Base-by-base conservation (phyloP, 2,329 filamentous ascomycete species). In the Leptographium wingfieldii region DNA sequence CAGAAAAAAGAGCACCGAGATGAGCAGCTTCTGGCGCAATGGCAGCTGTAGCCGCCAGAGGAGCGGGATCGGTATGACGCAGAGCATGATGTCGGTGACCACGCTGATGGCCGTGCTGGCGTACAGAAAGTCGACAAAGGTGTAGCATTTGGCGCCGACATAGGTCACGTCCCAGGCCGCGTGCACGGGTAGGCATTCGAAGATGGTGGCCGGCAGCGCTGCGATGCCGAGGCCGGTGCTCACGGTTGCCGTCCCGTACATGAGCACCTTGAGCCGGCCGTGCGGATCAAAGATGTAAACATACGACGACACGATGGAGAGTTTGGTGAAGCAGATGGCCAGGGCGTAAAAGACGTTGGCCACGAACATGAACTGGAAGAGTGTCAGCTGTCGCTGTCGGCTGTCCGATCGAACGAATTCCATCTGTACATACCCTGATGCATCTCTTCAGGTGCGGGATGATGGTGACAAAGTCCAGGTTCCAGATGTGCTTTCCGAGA, bases 231-330 rank as follows among this genome's bases (percentile, higher is more conserved):
- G 64, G 4, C 62, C 65, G 5, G 62, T 33, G 33, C 71, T 69
- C 9, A 71, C 63, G 38, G 65, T 66, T 12, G 65, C 71, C 11
- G 64, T 71, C 64, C 46, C 70, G 63, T 60, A 70, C 46, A 72
- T 59, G 31, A 69, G 61, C 38, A 66, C 63, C 58, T 69, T 69
- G 3, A 67, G 59, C 16, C 63, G 57, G 29, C 67, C 67, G 58
- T 70, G 69, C 9, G 69, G 71, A 14, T 55, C 25, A 60, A 69
- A 68, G 56, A 70, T 68, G 56, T 68, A 67, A 22, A 69, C 55
- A 59, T 67, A 69, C n/a, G 67, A 67, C 51, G 63, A 63, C 40
- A 69, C 55, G 55, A 70, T 67, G n/a, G 67, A 69, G n/a, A 69
- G 58, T 53, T 70, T 69, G 52, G 67, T 68, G 7, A 68, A 65